Evolutionary conservation across 2,329 filamentous ascomycete genomes (phyloP).

Genomic region (Colletotrichum caudatum): DNA sequence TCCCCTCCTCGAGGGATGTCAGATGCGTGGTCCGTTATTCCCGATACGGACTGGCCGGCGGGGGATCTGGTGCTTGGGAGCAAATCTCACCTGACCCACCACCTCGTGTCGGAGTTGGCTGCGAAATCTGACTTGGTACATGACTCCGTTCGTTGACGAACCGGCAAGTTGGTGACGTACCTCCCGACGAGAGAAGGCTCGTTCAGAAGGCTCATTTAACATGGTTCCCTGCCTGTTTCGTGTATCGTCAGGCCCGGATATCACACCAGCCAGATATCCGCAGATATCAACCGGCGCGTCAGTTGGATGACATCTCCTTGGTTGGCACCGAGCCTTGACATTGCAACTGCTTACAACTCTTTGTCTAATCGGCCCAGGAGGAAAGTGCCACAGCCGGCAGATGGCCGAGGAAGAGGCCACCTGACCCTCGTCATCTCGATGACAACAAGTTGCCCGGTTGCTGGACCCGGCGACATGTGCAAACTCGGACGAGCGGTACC

Average conservation of each 20-base stretch:
- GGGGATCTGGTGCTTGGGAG: neutral
- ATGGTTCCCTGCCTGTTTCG: neutral
- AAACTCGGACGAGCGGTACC: neutral
- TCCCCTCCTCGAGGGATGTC: neutral
- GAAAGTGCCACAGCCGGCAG: neutral
- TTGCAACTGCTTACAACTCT: neutral
- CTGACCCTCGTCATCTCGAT: neutral
- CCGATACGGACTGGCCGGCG: slow-evolving; percentile 5
- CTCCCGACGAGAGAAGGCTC: neutral
- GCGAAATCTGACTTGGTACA: neutral
- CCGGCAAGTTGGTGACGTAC: too few relatives aligned
- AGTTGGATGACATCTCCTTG: neutral
- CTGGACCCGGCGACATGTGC: neutral
- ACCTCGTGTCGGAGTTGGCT: neutral
- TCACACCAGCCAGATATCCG: neutral
- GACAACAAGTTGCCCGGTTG: too few relatives aligned
- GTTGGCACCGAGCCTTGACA: neutral
- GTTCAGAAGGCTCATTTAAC: neutral
- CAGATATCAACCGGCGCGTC: neutral
- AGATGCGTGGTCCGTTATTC: neutral
- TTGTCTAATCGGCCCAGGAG: too few relatives aligned
- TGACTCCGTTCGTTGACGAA: neutral
- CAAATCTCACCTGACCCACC: slow-evolving; percentile 8
- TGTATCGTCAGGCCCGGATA: too few relatives aligned
- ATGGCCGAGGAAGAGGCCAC: too few relatives aligned